Conservation (phyloP, 192 early-diverging fungal species). For the Diversispora epigaea region DNA sequence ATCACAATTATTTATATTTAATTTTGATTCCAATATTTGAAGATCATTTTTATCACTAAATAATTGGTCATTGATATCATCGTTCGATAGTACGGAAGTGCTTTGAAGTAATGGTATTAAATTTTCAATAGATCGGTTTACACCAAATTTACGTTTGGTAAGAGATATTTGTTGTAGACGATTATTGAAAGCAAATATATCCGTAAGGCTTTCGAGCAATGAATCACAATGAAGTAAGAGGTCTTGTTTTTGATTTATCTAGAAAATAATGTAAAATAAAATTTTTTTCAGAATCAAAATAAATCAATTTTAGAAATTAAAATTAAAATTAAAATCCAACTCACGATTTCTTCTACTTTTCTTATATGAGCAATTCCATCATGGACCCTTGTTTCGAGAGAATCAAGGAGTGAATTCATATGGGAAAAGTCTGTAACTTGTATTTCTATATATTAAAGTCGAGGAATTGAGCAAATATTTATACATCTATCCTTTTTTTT, state of each 20-base stretch:
- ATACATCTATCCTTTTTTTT: neutral
- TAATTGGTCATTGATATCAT: neutral
- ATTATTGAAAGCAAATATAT: neutral
- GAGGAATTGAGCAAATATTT: neutral
- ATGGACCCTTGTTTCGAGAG: slow-evolving; percentile 3
- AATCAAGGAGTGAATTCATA: slow-evolving; percentile 10
- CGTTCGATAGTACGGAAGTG: neutral
- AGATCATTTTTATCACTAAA: neutral
- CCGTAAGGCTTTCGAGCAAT: neutral
- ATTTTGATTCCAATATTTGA: neutral
- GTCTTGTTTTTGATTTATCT: slow-evolving; percentile 8
- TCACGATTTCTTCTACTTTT: slow-evolving; percentile 16
- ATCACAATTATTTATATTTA: no score
- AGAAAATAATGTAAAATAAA: neutral
- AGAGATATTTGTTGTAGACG: neutral
- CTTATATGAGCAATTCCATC: slow-evolving; percentile 8
- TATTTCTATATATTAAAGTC: neutral
- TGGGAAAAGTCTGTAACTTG: neutral
- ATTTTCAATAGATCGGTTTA: neutral
- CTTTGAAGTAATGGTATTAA: neutral
- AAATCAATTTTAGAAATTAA: neutral
- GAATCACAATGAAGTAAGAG: slow-evolving; percentile 5
- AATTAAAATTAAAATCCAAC: neutral
- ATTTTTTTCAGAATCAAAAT: neutral
- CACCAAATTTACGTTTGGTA: neutral